Percentiles rank a stretch among this genome's conserved stretches.
Conservation (phyloP, 345 rosid genomes). For the Eucalyptus camaldulensis region DNA sequence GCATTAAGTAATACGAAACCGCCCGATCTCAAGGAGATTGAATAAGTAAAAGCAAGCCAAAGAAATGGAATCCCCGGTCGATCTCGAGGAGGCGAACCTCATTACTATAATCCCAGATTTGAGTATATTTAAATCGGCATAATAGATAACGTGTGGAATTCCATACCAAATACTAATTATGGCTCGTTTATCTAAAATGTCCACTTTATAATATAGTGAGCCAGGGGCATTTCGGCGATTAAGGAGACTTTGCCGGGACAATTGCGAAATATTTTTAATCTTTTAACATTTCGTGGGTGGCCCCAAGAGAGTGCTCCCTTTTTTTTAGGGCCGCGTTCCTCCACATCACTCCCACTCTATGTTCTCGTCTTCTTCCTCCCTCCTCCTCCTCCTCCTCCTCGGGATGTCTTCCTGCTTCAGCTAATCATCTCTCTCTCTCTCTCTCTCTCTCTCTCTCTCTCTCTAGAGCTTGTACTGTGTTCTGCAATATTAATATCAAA, state of each 20-base stretch:
- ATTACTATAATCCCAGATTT: neutral
- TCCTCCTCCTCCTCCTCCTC: neutral
- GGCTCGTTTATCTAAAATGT: neutral
- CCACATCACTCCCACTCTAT: neutral
- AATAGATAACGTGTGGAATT: neutral
- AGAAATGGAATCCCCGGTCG: neutral
- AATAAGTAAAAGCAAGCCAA: neutral
- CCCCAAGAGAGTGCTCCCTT: neutral
- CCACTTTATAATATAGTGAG: no score
- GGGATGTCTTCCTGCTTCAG: neutral
- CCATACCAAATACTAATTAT: neutral
- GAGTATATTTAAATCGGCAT: neutral
- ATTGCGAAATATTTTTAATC: neutral
- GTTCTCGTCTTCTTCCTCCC: neutral
- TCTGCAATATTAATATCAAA: conserved; percentile 14
- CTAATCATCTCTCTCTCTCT: neutral
- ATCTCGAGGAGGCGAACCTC: neutral
- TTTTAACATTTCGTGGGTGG: neutral
- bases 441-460: neutral
- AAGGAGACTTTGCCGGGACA: neutral
- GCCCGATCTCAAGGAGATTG: neutral
- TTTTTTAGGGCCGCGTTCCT: neutral
- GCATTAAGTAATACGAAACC: neutral
- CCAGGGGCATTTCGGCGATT: neutral
- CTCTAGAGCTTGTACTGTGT: neutral